A percentile compares a stretch with the other conserved stretches of the same genome.
phyloP scores from a whole-genome alignment of 148 eudicot genomes.

The Dysphania ambrosioides region DNA sequence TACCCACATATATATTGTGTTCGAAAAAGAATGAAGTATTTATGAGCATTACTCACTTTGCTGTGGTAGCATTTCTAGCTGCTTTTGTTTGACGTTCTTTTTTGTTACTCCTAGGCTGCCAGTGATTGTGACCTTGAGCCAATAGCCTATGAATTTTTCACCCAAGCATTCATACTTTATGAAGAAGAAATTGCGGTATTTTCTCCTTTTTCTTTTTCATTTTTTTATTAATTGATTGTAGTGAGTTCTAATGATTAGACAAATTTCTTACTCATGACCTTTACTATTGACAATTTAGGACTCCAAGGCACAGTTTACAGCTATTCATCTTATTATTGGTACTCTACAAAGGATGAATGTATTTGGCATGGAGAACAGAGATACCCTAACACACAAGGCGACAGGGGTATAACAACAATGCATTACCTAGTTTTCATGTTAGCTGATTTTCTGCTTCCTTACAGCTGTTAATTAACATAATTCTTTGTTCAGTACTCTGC shows the following conservation, averaged over 20 bases:
- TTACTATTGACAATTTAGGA: conserved; percentile 46
- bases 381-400: conserved; percentile 95
- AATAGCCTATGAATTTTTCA: conserved; percentile 87
- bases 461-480: background rate
- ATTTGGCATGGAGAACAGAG: conserved; percentile 92
- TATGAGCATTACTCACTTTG: conserved; percentile 8
- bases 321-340: conserved; percentile 95
- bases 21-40: too few species aligned
- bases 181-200: conserved; percentile 97
- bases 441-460: background rate
- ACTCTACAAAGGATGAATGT: conserved; percentile 91
- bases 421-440: background rate
- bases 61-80: conserved; percentile 2
- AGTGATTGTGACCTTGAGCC: conserved; percentile 96
- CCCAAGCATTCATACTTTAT: conserved; percentile 88
- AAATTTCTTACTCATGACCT: background rate
- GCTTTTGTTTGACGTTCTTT: conserved; percentile 2
- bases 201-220: conserved; percentile 6
- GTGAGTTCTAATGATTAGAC: background rate
- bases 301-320: conserved; percentile 97
- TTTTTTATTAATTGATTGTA: background rate
- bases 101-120: conserved; percentile 64
- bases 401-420: conserved; percentile 67
- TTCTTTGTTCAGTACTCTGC: conserved; percentile 77
- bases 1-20: too few species aligned